Conservation (phyloP, 1,284 basidiomycete genomes). For the Pisolithus thermaeus region DNA sequence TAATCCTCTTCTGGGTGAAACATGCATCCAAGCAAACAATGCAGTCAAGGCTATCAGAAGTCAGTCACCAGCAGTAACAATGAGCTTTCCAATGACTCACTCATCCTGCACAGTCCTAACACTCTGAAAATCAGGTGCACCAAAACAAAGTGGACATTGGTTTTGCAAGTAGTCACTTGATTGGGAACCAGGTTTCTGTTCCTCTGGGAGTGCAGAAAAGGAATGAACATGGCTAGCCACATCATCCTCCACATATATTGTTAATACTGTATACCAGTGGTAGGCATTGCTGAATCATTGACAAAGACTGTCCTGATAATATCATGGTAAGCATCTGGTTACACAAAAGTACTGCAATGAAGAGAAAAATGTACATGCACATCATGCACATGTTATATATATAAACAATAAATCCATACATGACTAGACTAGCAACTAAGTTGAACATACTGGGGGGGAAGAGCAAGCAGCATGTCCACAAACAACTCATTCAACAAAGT, state of each 20-base stretch:
- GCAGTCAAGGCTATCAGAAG: neutral
- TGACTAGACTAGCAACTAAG: too few relatives aligned
- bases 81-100: too few relatives aligned
- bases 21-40: too few relatives aligned
- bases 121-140: too few relatives aligned
- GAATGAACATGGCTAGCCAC: neutral
- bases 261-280: conserved; percentile 6
- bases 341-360: neutral
- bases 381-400: neutral
- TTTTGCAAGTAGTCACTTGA: conserved; percentile 3
- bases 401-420: neutral
- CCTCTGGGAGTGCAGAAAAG: neutral
- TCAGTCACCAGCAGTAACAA: neutral
- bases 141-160: too few relatives aligned
- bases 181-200: neutral
- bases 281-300: neutral
- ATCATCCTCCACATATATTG: neutral
- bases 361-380: neutral
- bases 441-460: neutral
- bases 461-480: too few relatives aligned
- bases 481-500: neutral
- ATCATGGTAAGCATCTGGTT: neutral
- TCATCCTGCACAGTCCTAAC: too few relatives aligned
- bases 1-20: too few relatives aligned
- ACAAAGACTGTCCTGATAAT: conserved; percentile 1